Conservation (phyloP, 148 eudicot species). For the Arbutus unedo region DNA sequence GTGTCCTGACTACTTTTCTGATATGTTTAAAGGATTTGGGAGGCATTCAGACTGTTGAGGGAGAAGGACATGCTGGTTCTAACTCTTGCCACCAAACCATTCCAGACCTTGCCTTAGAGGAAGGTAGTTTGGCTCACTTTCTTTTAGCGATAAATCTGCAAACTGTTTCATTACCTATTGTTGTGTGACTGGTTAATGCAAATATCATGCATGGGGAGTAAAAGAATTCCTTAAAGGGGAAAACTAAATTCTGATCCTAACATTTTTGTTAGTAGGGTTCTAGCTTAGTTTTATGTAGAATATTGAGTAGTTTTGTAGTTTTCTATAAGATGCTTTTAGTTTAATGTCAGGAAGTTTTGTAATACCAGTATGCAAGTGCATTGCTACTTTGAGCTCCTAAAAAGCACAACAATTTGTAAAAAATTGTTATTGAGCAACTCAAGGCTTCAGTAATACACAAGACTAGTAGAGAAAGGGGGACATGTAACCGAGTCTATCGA, state of each 20-base stretch:
- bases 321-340: neutral
- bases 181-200: neutral
- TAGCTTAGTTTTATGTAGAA: neutral
- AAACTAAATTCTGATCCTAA: neutral
- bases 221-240: too few species aligned
- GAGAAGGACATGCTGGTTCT: constrained; percentile 12
- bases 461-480: too few species aligned
- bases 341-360: neutral
- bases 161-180: neutral
- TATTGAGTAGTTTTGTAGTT: neutral
- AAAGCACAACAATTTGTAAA: too few species aligned
- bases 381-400: neutral
- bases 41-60: constrained; percentile 24
- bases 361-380: neutral
- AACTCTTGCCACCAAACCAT: constrained; percentile 1
- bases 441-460: too few species aligned
- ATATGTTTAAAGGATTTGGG: constrained; percentile 10
- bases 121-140: constrained; percentile 23
- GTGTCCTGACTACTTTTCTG: constrained; percentile 3
- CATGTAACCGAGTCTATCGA: too few species aligned
- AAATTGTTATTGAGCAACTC: too few species aligned
- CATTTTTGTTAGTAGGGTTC: neutral
- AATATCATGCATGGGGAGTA: neutral
- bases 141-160: neutral
- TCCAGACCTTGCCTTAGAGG: constrained; percentile 15